phyloP scores from a whole-genome alignment of 2,329 filamentous ascomycete species.

The Cercospora sp. region DNA sequence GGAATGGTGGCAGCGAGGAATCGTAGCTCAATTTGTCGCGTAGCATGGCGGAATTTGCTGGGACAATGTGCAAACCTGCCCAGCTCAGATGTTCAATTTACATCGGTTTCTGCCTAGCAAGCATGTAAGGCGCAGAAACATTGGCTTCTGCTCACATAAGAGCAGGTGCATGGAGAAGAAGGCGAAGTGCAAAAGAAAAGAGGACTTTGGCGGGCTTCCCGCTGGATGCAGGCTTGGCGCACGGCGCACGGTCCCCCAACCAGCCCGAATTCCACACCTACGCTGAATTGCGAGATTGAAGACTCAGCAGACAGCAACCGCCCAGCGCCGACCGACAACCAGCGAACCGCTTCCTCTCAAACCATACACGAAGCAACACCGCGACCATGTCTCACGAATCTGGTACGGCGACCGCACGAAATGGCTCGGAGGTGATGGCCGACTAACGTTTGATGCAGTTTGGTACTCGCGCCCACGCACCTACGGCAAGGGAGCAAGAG shows the following conservation, averaged over 20 bases:
- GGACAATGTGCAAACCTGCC: not conserved
- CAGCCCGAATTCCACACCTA: constrained; percentile 12
- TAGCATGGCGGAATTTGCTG: constrained; percentile 24
- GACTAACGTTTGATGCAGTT: constrained; percentile 52
- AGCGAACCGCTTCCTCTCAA: constrained; percentile 17
- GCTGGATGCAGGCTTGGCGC: not conserved
- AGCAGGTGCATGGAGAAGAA: not conserved
- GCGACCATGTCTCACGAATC: constrained; percentile 85
- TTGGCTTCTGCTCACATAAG: not conserved
- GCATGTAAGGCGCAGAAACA: not conserved
- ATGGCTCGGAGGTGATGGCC: not conserved
- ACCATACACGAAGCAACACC: constrained; percentile 33
- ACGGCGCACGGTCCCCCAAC: constrained; percentile 1
- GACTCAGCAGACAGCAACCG: constrained; percentile 8
- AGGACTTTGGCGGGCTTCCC: not conserved
- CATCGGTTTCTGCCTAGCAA: not conserved
- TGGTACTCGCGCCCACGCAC: constrained; percentile 98
- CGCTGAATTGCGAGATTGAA: constrained; percentile 4
- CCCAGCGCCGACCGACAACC: constrained; percentile 15
- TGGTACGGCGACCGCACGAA: constrained; percentile 26
- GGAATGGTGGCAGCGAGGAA: constrained; percentile 53
- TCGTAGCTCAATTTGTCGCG: constrained; percentile 69
- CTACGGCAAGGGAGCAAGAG: constrained; percentile 94
- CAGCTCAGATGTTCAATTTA: not conserved
- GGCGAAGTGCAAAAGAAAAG: not conserved